phyloP scores from a whole-genome alignment of 1,284 basidiomycete genomes.

The Phenoliferia sp. region DNA sequence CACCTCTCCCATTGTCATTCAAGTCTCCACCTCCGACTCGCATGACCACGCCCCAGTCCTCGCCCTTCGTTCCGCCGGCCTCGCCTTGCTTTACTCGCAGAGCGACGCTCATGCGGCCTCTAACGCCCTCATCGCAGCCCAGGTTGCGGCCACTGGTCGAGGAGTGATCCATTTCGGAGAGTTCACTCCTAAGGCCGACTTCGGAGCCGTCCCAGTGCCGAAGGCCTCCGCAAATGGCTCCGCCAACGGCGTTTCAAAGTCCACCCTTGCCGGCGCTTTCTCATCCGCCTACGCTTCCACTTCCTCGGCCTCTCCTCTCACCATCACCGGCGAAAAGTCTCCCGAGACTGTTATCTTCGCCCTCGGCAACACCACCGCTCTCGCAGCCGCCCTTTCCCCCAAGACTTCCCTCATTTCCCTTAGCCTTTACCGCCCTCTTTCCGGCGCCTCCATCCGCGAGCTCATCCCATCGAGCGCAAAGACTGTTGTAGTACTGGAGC shows the following conservation, averaged over 20 bases:
- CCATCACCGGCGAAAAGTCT: conserved; percentile 10
- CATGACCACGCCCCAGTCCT: conserved; percentile 41
- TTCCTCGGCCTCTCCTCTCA: conserved; percentile 6
- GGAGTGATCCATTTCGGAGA: conserved; percentile 38
- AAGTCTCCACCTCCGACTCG: conserved; percentile 32
- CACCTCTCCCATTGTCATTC: conserved; percentile 22
- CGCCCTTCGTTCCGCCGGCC: conserved; percentile 41
- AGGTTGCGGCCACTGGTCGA: conserved; percentile 37
- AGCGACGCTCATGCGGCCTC: conserved; percentile 37
- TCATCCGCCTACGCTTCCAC: conserved; percentile 16
- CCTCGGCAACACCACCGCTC: conserved; percentile 54
- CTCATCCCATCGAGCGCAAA: conserved; percentile 61
- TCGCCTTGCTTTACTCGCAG: conserved; percentile 41
- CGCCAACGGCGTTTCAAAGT: no score
- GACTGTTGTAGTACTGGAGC: conserved; percentile 79
- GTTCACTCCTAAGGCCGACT: conserved; percentile 15
- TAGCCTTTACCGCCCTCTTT: conserved; percentile 69
- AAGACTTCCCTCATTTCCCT: conserved; percentile 62
- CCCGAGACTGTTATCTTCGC: conserved; percentile 54
- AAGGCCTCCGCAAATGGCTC: no score
- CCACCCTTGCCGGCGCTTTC: no score
- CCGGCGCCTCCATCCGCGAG: conserved; percentile 58
- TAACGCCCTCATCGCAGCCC: conserved; percentile 41
- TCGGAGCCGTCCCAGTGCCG: no score
- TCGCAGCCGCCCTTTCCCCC: conserved; percentile 49